These are phyloP conservation scores for Aspergillus hortae DNA, from an alignment of 2,329 filamentous ascomycete genomes.

Conservation along the genomic window DNA sequence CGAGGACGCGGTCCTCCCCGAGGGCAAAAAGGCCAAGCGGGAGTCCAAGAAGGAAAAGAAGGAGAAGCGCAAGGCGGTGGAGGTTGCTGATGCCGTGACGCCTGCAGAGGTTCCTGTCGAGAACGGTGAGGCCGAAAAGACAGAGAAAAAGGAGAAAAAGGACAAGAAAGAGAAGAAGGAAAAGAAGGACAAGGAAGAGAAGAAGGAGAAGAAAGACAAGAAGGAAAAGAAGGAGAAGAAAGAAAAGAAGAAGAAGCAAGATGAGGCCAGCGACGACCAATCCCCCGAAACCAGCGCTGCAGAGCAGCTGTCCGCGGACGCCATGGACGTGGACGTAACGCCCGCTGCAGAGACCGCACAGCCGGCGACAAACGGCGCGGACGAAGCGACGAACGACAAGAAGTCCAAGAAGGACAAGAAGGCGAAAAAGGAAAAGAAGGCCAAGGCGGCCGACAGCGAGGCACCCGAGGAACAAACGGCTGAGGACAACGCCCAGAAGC, in stretches of 20 bases:
- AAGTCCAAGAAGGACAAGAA: conserved; percentile 20
- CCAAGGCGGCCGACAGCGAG: conserved; percentile 26
- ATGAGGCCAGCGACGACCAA: conserved; percentile 9
- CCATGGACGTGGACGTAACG: conserved; percentile 15
- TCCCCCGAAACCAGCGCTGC: conserved; percentile 1
- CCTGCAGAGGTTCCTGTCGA: conserved; percentile 11
- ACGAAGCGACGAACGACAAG: conserved; percentile 15
- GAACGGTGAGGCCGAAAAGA: conserved; percentile 27
- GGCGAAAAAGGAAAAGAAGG: conserved; percentile 27
- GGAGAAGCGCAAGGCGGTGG: conserved; percentile 12
- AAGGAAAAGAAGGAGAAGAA: conserved; percentile 23
- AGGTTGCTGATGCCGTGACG: conserved; percentile 11
- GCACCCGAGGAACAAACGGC: conserved; percentile 17
- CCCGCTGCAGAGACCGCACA: conserved; percentile 4
- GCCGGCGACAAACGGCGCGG: conserved; percentile 1
- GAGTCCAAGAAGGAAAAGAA: conserved; percentile 26
- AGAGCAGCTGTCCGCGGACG: conserved; percentile 12
- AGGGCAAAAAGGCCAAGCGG: conserved; percentile 33
- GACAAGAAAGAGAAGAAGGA: conserved; percentile 21
- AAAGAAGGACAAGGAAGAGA: conserved; percentile 25
- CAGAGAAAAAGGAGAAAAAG: conserved; percentile 24
- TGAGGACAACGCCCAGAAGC: conserved; percentile 15
- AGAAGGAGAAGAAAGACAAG: conserved; percentile 24
- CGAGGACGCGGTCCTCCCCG: conserved; percentile 23
- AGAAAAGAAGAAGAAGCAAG: conserved; percentile 14